phyloP scores from a whole-genome alignment of 2,329 filamentous ascomycete species.

The Exophiala calicioides region DNA sequence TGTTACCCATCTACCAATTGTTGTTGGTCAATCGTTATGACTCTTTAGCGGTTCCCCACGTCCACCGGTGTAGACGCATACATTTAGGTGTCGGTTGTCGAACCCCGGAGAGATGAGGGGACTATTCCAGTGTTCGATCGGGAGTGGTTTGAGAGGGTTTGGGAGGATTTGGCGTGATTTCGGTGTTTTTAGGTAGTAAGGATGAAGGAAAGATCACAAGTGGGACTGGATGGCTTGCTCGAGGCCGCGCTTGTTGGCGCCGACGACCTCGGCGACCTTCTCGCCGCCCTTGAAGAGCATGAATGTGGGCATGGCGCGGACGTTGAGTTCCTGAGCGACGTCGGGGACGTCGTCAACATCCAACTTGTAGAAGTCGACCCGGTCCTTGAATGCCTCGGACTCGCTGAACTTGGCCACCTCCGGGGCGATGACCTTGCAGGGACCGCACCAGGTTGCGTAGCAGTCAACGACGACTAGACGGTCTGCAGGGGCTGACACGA shows the following conservation, averaged over 20 bases:
- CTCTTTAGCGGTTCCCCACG: too few relatives aligned
- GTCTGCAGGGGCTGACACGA: slow-evolving; percentile 50
- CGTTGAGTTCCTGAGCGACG: slow-evolving; percentile 72
- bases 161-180: too few relatives aligned
- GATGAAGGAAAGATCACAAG: slow-evolving; percentile 18
- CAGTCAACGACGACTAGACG: slow-evolving; percentile 77
- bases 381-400: slow-evolving; percentile 59
- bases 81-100: too few relatives aligned
- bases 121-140: too few relatives aligned
- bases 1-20: too few relatives aligned
- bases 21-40: too few relatives aligned
- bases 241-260: slow-evolving; percentile 75
- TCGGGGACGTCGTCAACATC: slow-evolving; percentile 82
- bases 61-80: too few relatives aligned
- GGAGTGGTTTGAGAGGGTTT: too few relatives aligned
- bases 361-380: slow-evolving; percentile 79
- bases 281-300: slow-evolving; percentile 77
- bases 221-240: slow-evolving; percentile 17
- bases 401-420: slow-evolving; percentile 57
- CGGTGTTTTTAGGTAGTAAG: too few relatives aligned
- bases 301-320: slow-evolving; percentile 94
- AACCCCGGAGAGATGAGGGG: too few relatives aligned
- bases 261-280: slow-evolving; percentile 72
- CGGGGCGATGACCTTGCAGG: slow-evolving; percentile 89
- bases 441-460: slow-evolving; percentile 89